phyloP scores from a whole-genome alignment of 148 eudicot species.

The Simmondsia chinensis region DNA sequence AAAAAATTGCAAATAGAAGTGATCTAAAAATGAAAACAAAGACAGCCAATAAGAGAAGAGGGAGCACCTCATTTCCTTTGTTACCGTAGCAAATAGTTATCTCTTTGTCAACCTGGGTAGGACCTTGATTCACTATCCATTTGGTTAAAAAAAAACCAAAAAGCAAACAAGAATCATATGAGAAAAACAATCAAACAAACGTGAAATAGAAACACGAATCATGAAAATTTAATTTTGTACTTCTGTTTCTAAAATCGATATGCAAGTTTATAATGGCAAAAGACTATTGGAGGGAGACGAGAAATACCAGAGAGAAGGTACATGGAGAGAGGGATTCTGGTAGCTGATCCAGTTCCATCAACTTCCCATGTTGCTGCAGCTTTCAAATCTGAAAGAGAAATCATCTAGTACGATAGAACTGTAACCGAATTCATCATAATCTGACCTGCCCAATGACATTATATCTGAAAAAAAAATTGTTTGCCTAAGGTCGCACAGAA shows the following conservation, averaged over 20 bases:
- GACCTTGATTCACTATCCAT: constrained; percentile 35
- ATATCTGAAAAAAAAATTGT: too few relatives aligned
- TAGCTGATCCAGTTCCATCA: constrained; percentile 63
- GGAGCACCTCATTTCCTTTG: constrained; percentile 98
- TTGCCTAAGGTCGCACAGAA: too few relatives aligned
- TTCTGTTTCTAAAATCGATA: too few relatives aligned
- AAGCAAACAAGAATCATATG: not conserved
- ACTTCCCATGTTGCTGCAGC: constrained; percentile 95
- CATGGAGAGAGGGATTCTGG: constrained; percentile 81
- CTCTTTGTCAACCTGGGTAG: constrained; percentile 38
- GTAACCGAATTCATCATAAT: constrained; percentile 3
- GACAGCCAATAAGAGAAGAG: constrained; percentile 2
- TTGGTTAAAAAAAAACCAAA: constrained; percentile 10
- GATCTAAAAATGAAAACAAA: not conserved
- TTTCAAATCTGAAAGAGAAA: constrained; percentile 48
- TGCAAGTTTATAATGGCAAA: too few relatives aligned
- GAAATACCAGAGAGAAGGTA: constrained; percentile 79
- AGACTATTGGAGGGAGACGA: not conserved
- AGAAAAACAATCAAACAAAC: not conserved
- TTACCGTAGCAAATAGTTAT: constrained; percentile 86
- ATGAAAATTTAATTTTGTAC: not conserved
- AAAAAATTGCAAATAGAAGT: too few relatives aligned
- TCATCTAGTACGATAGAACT: constrained; percentile 1
- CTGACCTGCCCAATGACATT: not conserved
- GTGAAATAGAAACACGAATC: not conserved